Base-by-base conservation (phyloP, 1,284 basidiomycete genomes). In the Cutaneotrichosporon cutaneum region DNA sequence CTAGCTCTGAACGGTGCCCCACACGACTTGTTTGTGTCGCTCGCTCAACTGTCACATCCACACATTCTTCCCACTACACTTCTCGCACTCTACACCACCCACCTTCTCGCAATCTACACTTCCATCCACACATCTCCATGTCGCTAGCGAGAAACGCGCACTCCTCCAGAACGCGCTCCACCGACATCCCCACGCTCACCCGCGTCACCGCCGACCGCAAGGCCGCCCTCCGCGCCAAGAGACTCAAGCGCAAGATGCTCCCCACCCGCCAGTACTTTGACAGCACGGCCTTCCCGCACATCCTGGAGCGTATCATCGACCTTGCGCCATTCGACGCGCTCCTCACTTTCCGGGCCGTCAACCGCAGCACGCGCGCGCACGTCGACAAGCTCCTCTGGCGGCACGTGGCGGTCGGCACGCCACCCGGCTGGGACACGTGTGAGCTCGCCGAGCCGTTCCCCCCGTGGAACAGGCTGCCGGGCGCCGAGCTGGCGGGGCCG, bases 41-140 rank as follows among this genome's bases (percentile, higher is more conserved):
- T n/a, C n/a, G n/a, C n/a, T 13, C 35, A 11, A 36, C 13, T 8
- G 5, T 24, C 44, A 4, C 44, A 45, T 9, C n/a, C 22, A 7
- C n/a, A 8, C 44, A 22, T 13, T 45, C 44, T n/a, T 9, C n/a
- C 13, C 44, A 21, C 13, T 45, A 8, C 44, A 21, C 44, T 3
- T 10, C n/a, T 22, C 44, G 6, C 22, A 22, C 13, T 14, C 35
- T n/a, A 22, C n/a, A 45, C 5, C 44, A n/a, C n/a, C n/a, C n/a
- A n/a, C n/a, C n/a, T n/a, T n/a, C 44, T 44, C 8, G 8, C 39
- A 16, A 44, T 16, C 39, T 8, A n/a, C 16, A n/a, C n/a, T n/a
- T n/a, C 44, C 44, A 45, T 45, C n/a, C 44, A 45, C n/a, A n/a
- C n/a, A n/a, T n/a, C 44, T 22, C 22, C n/a, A 45, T 22, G n/a